A percentile compares a stretch with the other conserved stretches of the same genome.
These are phyloP conservation scores for Pezicula rhizophila DNA, from an alignment of 2,329 filamentous ascomycete genomes.

Conservation along the genomic window DNA sequence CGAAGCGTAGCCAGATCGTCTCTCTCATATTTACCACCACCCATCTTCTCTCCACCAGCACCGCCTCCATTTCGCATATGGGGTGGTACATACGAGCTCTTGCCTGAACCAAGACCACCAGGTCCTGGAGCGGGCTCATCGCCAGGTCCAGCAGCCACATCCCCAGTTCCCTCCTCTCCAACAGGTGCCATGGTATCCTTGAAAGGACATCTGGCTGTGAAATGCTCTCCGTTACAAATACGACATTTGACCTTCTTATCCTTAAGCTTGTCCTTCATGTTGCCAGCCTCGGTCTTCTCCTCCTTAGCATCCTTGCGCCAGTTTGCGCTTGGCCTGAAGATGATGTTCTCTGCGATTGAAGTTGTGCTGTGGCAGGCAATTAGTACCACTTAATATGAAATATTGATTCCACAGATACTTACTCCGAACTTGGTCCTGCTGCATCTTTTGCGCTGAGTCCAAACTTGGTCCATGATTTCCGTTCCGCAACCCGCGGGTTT, in stretches of 20 bases:
- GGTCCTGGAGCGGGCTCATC: constrained; percentile 36
- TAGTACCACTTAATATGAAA: too few species aligned
- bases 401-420: constrained; percentile 51
- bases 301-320: constrained; percentile 88
- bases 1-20: constrained; percentile 94
- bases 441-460: constrained; percentile 81
- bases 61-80: constrained; percentile 71
- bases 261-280: constrained; percentile 78
- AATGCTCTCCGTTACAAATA: constrained; percentile 98
- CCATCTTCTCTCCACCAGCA: constrained; percentile 75
- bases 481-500: constrained; percentile 93
- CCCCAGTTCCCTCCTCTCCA: constrained; percentile 50
- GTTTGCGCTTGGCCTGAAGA: constrained; percentile 88
- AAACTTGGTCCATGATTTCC: constrained; percentile 90
- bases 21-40: constrained; percentile 80
- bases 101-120: constrained; percentile 56
- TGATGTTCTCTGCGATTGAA: constrained; percentile 87
- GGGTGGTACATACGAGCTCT: constrained; percentile 89
- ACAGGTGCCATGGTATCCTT: constrained; percentile 98
- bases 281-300: constrained; percentile 70
- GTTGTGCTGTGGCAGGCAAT: too few species aligned
- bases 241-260: constrained; percentile 99
- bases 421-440: constrained; percentile 77
- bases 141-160: constrained; percentile 45
- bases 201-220: constrained; percentile 97